Base-by-base conservation (phyloP, 345 rosid genomes). In the Hevea brasiliensis region DNA sequence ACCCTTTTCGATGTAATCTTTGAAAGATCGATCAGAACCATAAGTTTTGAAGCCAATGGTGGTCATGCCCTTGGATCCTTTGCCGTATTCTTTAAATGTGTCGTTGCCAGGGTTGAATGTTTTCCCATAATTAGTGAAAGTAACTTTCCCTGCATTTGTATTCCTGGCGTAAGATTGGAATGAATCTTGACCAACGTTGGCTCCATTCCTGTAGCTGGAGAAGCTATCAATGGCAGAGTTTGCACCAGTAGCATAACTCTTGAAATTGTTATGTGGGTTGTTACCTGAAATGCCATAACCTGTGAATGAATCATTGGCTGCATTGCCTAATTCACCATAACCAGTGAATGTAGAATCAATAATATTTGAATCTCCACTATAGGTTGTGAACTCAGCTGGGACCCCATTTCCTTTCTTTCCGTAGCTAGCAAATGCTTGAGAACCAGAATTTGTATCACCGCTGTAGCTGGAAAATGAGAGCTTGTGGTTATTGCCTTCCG, bases 31-130 rank as follows among this genome's bases (percentile, higher is more conserved):
- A 70, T 70, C 78, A 10, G 73, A 26, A 27, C 68, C 62, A 2
- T 79, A 79, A 6, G 7, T 50, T 59, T 70, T 74, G 68, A 79
- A 79, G 6, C 75, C 78, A 7, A 79, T 18, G 50, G 63, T 41
- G 37, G 82, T 74, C 4, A 0, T 13, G 1, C 82, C 82, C 26
- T 74, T 79, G 0, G 82, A 69, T 4, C 75, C 75, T 21, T 57
- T 70, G 18, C 82, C 82, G 14, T 79, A 79, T 60, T 70, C 82
- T 60, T 41, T 79, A 54, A 79, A 79, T 0, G 78, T 56, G 50
- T 79, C 82, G 20, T 74, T 79, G 20, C 78, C 78, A 24, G 72
- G 82, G 32, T 79, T 79, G 40, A 79, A 70, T 17, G 78, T 70
- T 53, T 70, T 74, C 6, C 82, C 82, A 50, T 79, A 79, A 51